Conservation (phyloP, 805 yeast species). For the Allodekkera sacchari region DNA sequence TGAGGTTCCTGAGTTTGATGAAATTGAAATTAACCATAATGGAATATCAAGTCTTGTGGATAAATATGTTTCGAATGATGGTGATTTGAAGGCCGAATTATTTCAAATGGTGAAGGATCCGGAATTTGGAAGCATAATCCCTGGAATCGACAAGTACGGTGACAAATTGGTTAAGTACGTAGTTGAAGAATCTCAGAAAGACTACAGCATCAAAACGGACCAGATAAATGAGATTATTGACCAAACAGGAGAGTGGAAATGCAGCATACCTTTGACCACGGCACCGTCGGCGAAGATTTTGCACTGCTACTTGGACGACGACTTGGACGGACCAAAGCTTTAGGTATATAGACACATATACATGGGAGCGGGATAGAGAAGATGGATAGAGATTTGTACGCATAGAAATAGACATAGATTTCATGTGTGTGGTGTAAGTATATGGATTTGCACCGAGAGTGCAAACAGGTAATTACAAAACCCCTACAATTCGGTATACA, state of each 20-base stretch:
- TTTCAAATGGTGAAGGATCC: constrained; percentile 10
- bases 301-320: constrained; percentile 16
- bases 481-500: too few species aligned
- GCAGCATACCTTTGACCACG: constrained; percentile 42
- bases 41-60: constrained; percentile 9
- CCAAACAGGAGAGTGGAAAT: constrained; percentile 48
- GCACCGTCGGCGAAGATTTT: constrained; percentile 47
- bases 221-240: constrained; percentile 35
- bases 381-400: too few species aligned
- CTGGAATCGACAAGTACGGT: constrained; percentile 12
- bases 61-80: constrained; percentile 4
- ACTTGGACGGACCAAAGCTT: constrained; percentile 5
- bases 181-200: constrained; percentile 8
- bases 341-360: neutral
- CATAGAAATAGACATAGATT: too few species aligned
- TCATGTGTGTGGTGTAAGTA: too few species aligned
- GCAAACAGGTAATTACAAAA: too few species aligned
- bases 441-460: too few species aligned
- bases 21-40: constrained; percentile 17
- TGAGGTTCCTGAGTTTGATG: constrained; percentile 18
- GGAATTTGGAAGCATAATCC: constrained; percentile 10
- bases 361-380: too few species aligned
- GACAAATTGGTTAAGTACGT: constrained; percentile 12
- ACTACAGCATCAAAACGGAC: constrained; percentile 6
- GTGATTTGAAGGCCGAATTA: constrained; percentile 5